phyloP scores from a whole-genome alignment of 331 rosid species.

The Spiraea crenata region DNA sequence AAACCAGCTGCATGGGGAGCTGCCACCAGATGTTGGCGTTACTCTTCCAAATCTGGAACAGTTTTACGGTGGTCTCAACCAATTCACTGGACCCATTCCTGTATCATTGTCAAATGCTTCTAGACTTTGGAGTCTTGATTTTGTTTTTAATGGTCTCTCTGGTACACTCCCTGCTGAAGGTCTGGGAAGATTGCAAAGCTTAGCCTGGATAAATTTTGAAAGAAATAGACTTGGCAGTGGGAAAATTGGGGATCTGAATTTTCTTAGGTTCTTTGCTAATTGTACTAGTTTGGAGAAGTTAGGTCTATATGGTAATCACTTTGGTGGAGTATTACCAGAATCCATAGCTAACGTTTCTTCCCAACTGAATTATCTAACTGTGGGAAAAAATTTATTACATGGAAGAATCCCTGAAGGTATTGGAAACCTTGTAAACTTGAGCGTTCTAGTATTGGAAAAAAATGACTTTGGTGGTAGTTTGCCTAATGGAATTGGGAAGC shows the following conservation, averaged over 20 bases:
- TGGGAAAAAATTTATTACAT: background rate
- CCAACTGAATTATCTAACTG: rapidly evolving
- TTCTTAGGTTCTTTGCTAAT: constrained; percentile 13
- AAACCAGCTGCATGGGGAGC: constrained; percentile 32
- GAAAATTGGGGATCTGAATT: constrained; percentile 29
- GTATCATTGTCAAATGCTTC: constrained; percentile 48
- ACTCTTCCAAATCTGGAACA: constrained; percentile 39
- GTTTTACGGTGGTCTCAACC: constrained; percentile 34
- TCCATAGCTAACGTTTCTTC: background rate
- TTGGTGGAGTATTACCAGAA: background rate
- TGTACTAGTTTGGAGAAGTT: background rate
- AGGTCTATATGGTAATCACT: background rate
- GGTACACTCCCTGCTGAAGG: constrained; percentile 37
- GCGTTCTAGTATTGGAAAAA: background rate
- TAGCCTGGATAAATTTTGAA: constrained; percentile 5
- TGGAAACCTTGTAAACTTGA: background rate
- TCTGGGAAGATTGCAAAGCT: constrained; percentile 35
- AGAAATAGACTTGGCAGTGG: background rate
- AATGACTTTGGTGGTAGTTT: background rate
- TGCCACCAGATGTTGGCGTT: constrained; percentile 43
- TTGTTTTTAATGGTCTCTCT: constrained; percentile 32
- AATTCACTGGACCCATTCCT: constrained; percentile 42
- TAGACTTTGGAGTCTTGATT: constrained; percentile 23
- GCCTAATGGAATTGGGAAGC: background rate
- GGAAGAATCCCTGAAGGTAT: background rate